Percentiles rank a stretch among this genome's conserved stretches.
Evolutionary conservation across 371 early-diverging fungal genomes (phyloP).

Genomic region (Dipsacomyces acuminosporus): DNA sequence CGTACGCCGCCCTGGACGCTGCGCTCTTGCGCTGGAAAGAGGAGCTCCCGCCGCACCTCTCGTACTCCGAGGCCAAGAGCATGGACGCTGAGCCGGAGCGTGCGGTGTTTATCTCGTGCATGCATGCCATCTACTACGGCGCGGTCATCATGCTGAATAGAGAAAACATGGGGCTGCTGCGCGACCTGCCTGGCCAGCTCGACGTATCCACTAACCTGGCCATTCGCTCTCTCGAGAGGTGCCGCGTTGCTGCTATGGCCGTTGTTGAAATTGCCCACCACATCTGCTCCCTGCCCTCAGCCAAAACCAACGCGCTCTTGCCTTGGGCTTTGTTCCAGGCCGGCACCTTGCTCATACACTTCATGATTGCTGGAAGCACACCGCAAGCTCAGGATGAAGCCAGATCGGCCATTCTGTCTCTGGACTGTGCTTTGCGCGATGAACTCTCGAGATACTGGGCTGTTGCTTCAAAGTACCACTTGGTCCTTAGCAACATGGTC

Average conservation of each 20-base stretch:
- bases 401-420: constrained; percentile 35
- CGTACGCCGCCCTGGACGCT: constrained; percentile 17
- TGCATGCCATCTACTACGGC: constrained; percentile 44
- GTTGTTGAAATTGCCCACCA: constrained; percentile 41
- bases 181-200: constrained; percentile 34
- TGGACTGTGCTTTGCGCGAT: constrained; percentile 37
- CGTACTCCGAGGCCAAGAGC: constrained; percentile 19
- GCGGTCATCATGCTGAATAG: constrained; percentile 45
- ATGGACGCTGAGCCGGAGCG: constrained; percentile 20
- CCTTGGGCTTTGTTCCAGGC: constrained; percentile 47
- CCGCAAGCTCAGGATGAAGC: constrained; percentile 45
- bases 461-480: constrained; percentile 42
- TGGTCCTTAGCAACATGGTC: constrained; percentile 42
- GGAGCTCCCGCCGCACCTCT: constrained; percentile 34
- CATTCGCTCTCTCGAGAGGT: constrained; percentile 41
- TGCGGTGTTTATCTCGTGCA: constrained; percentile 33
- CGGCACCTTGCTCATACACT: constrained; percentile 44
- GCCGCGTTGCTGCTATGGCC: constrained; percentile 43
- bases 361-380: constrained; percentile 45
- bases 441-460: constrained; percentile 45
- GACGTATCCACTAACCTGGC: constrained; percentile 42
- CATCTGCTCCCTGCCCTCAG: constrained; percentile 33
- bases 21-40: constrained; percentile 43
- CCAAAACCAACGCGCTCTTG: constrained; percentile 41
- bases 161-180: constrained; percentile 43